Conservation (phyloP, 2,329 filamentous ascomycete genomes). For the Cordyceps fumosorosea region DNA sequence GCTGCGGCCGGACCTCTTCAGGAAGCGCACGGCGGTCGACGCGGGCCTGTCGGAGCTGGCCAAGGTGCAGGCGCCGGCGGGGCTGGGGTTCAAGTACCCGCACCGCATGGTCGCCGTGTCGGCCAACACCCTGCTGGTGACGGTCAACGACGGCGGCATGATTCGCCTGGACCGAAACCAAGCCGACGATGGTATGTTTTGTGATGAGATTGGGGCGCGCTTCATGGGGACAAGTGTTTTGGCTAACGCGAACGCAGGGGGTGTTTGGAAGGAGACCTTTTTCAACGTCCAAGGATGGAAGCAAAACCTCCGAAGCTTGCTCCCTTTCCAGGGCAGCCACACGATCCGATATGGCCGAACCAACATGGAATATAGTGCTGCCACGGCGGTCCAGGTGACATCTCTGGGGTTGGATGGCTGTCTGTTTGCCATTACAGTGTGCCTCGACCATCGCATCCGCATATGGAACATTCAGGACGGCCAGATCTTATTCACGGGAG, state of each 20-base stretch:
- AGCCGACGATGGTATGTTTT: slow-evolving; percentile 38
- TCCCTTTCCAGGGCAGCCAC: slow-evolving; percentile 59
- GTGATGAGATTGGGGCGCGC: neutral
- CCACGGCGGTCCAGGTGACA: slow-evolving; percentile 54
- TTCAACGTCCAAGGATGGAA: slow-evolving; percentile 70
- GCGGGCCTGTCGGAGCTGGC: slow-evolving; percentile 69
- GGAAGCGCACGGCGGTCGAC: slow-evolving; percentile 61
- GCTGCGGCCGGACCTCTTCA: slow-evolving; percentile 78
- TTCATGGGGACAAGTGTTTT: no score
- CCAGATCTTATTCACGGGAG: slow-evolving; percentile 66
- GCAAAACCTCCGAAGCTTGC: slow-evolving; percentile 57
- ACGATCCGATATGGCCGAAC: slow-evolving; percentile 57
- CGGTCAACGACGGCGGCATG: slow-evolving; percentile 72
- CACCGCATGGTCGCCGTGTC: slow-evolving; percentile 74
- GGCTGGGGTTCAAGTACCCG: slow-evolving; percentile 69
- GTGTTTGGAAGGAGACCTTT: slow-evolving; percentile 61
- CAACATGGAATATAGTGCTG: slow-evolving; percentile 61
- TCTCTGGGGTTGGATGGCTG: slow-evolving; percentile 42
- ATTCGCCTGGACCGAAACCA: slow-evolving; percentile 60
- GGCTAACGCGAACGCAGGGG: slow-evolving; percentile 17
- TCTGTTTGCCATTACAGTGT: slow-evolving; percentile 67
- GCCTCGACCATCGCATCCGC: slow-evolving; percentile 80
- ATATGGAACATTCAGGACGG: slow-evolving; percentile 86
- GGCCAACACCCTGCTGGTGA: slow-evolving; percentile 68
- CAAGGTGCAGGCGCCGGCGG: slow-evolving; percentile 66